phyloP scores from a whole-genome alignment of 2,329 filamentous ascomycete genomes.

The Ophiostoma australiae region DNA sequence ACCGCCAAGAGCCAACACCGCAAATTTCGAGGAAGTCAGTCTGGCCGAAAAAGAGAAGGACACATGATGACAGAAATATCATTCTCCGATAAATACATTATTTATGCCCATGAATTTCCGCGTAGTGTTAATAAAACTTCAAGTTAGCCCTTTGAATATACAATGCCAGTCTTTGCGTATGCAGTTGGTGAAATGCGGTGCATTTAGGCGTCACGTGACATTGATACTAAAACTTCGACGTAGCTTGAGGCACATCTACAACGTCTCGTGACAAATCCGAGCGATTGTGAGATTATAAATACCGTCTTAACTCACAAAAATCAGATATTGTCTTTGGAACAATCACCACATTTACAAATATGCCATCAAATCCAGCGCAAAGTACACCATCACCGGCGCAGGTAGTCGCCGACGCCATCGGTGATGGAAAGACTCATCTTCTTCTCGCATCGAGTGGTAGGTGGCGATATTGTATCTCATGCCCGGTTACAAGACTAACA shows the following conservation, averaged over 20 bases:
- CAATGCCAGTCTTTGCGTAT: no score
- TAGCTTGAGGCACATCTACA: constrained; percentile 1
- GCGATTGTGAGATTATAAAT: constrained; percentile 1
- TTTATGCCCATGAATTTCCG: not conserved
- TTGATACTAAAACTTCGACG: not conserved
- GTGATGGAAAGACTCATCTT: constrained; percentile 41
- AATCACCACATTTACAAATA: not conserved
- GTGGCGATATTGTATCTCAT: not conserved
- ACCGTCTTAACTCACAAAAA: not conserved
- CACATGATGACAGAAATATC: not conserved
- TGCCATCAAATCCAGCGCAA: not conserved
- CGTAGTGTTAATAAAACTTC: not conserved
- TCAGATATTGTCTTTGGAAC: not conserved
- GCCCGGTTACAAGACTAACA: no score
- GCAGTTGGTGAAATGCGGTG: no score
- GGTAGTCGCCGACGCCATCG: constrained; percentile 34
- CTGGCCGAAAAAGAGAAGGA: not conserved
- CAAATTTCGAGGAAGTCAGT: constrained; percentile 20
- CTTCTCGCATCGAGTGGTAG: constrained; percentile 37
- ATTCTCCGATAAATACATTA: not conserved
- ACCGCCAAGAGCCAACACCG: not conserved
- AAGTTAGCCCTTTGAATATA: no score
- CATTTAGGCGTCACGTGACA: not conserved
- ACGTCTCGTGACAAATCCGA: not conserved
- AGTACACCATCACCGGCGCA: constrained; percentile 29